Conservation (phyloP, 2,329 filamentous ascomycete species). For the Polytolypa hystricis region DNA sequence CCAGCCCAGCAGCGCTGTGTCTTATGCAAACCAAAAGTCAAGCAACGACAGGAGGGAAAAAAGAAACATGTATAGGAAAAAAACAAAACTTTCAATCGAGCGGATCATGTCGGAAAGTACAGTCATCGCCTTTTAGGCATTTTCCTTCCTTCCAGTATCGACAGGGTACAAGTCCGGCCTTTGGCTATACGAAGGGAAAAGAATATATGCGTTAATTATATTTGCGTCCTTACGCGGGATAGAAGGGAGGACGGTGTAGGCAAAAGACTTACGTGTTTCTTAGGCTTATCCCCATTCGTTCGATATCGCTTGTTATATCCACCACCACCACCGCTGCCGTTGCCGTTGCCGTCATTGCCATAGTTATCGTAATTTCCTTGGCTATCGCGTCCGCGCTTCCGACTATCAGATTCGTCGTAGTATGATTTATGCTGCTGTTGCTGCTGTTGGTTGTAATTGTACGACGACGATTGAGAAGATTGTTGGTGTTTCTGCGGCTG, state of each 20-base stretch:
- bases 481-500: conserved; percentile 12
- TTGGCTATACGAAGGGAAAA: conserved; percentile 20
- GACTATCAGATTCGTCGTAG: conserved; percentile 32
- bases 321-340: conserved; percentile 16
- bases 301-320: conserved; percentile 25
- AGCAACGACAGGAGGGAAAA: neutral
- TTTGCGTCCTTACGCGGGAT: neutral
- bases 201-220: conserved; percentile 1
- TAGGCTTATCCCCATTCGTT: conserved; percentile 21
- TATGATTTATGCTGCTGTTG: conserved; percentile 12
- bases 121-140: conserved; percentile 43
- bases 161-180: conserved; percentile 37
- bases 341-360: conserved; percentile 17
- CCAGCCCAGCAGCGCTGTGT: too few relatives aligned
- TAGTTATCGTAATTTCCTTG: conserved; percentile 22
- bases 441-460: conserved; percentile 5
- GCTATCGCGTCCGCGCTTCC: conserved; percentile 26
- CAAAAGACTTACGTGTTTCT: conserved; percentile 26
- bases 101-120: conserved; percentile 39
- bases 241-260: neutral
- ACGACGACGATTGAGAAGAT: neutral
- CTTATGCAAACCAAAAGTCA: too few relatives aligned
- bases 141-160: conserved; percentile 44
- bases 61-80: neutral
- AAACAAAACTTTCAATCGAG: conserved; percentile 9